phyloP scores from a whole-genome alignment of 164 flowering plant species.

The Nymphaea thermarum region DNA sequence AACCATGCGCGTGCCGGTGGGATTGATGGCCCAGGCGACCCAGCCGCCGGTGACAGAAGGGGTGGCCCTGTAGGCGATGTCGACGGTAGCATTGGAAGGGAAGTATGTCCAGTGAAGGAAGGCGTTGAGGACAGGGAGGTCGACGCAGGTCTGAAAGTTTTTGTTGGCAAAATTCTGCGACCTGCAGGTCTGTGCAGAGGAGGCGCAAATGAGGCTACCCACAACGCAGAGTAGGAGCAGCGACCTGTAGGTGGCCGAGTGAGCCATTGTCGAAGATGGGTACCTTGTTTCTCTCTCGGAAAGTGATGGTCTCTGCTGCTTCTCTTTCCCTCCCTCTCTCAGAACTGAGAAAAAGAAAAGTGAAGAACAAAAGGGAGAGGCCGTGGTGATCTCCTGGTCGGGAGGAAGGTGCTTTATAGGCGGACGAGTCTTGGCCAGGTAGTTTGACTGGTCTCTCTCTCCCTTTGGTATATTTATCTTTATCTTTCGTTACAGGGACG shows the following conservation, averaged over 20 bases:
- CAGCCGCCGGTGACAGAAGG: conserved; percentile 6
- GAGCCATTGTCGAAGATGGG: too few relatives aligned
- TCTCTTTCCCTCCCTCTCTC: not conserved
- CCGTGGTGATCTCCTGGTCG: too few relatives aligned
- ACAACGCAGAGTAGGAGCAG: conserved; percentile 5
- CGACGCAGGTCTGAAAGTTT: conserved; percentile 3
- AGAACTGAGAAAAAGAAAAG: not conserved
- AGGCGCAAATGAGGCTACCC: conserved; percentile 1
- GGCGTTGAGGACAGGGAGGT: conserved; percentile 5
- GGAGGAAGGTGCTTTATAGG: too few relatives aligned
- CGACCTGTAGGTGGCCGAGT: not conserved
- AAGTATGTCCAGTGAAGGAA: conserved; percentile 9
- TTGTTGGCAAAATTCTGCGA: conserved; percentile 2
- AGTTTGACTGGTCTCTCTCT: too few relatives aligned
- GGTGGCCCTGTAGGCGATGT: conserved; percentile 8
- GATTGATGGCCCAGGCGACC: conserved; percentile 41
- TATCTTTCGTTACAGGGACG: too few relatives aligned
- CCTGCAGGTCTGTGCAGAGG: conserved; percentile 9
- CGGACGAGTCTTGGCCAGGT: too few relatives aligned
- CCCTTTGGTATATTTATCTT: too few relatives aligned
- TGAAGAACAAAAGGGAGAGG: not conserved
- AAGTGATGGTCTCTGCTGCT: not conserved
- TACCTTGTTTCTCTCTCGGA: not conserved
- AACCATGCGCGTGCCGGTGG: conserved; percentile 16
- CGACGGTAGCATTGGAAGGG: not conserved